Base-by-base conservation (phyloP, 2,329 filamentous ascomycete species). In the Didymella sp. region DNA sequence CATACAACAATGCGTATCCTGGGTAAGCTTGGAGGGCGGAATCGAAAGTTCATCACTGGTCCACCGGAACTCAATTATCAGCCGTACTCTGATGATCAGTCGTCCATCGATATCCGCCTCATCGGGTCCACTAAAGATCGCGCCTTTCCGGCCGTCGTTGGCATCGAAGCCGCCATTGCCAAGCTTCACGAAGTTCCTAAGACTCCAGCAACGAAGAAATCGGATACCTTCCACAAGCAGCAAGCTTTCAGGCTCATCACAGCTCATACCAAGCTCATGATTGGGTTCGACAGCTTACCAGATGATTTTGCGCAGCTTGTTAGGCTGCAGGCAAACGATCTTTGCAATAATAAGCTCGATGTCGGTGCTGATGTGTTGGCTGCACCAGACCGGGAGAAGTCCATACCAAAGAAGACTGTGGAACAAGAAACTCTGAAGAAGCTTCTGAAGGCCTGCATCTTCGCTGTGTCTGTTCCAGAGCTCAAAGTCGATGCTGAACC, bases 1-100 rank as follows among this genome's bases (percentile, higher is more conserved):
- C 95, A 99, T 73, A 98, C 95, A 0, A 98, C 95, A 0, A 96
- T 99, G 88, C 85, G 95, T 42, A 99, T 99, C 55, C 83, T 99
- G 2, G 95, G 95, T 13, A 99, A 99, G 76, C 85, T 99, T 12
- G 95, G 96, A 42, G 95, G 95, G 7, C 87, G 95, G 24, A 99
- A 99, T 70, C 84, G 96, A 31, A 97, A 96, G 72, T 99, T 96
- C 75, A 89, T 98, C 80, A 96, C 90, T 6, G 90, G 92, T 44
- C 91, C 94, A 2, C 88, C 94, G 6, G 87, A 89, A n/a, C 84
- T 99, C 12, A 84, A 87, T 1, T 98, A 90, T 76, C 88, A 92
- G 74, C 84, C 88, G 46, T 98, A 89, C 72, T 88, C 94, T 6
- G 95, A 99, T 74, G 95, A 98, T 67, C 81, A 87, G 19, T 85